Evolutionary conservation across 176 grass and related monocot species (phyloP), one percentile per base, ranked within the genome.

Genomic region (Juncus effusus): DNA sequence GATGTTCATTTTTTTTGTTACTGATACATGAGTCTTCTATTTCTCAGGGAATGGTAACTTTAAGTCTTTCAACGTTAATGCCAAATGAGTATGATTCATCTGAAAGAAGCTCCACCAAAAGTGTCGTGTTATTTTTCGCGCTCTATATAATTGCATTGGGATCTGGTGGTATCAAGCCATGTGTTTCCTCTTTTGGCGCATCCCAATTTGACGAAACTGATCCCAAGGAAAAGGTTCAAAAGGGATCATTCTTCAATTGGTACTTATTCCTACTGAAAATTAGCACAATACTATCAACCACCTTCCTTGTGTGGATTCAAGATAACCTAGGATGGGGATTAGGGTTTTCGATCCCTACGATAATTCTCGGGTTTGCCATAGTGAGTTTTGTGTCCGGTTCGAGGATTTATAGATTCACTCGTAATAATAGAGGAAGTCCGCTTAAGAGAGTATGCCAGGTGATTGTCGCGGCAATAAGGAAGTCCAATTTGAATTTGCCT

Each of bases 191-290:
- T 12, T 90, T 90, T 36, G 83, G 87, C 7, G 87, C 87, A 6
- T 78, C 85, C 14, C 87, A 90, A 16, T 90, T 90, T 19, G 83
- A 90, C 10, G 76, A 80, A 15, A 74, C 79, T 0, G 79, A 90
- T 13, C 28, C 5, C 3, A 0, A 6, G 0, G 87, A 90, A 72
- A 73, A 65, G 45, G n/a, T 28, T 6, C 74, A 74, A 38, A 86
- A 90, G 67, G 76, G 49, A 3, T 72, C 77, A 8, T 90, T 94
- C 64, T 94, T 94, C 38, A 94, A 94, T 68, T 94, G 90, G 90
- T 94, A 82, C 76, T 94, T 82, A 66, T 85, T 94, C 69, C 76
- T 79, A 6, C 85, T 88, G 53, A 85, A 94, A 36, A 88, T 88
- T 9, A 85, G 90, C 37, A 77, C 82, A 72, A 73, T 88, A 37